Conservation (phyloP, 2,329 filamentous ascomycete species). For the Elsinoe batatas region DNA sequence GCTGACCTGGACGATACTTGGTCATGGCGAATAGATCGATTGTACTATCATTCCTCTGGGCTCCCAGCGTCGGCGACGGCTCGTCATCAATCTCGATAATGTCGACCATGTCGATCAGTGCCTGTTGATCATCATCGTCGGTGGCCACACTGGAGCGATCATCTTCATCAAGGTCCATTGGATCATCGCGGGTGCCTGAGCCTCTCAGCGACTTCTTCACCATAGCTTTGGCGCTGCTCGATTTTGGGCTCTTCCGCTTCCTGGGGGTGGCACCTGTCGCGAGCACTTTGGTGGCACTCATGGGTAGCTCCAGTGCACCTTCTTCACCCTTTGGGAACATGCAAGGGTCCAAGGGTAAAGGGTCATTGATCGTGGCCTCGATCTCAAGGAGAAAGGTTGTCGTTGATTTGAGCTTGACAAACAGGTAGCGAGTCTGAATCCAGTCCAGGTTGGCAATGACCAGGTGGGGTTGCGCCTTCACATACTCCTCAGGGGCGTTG, state of each 20-base stretch:
- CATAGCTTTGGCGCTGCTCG: slow-evolving; percentile 15
- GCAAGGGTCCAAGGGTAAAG: slow-evolving; percentile 32
- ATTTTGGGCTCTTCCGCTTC: slow-evolving; percentile 15
- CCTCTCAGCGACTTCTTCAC: slow-evolving; percentile 23
- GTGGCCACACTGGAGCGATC: slow-evolving; percentile 39
- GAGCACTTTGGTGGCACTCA: slow-evolving; percentile 41
- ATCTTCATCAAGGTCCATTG: slow-evolving; percentile 15
- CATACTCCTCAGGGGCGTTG: slow-evolving; percentile 58
- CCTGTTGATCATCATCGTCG: slow-evolving; percentile 37
- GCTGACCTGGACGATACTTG: slow-evolving; percentile 57
- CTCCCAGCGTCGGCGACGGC: background rate
- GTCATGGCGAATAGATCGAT: slow-evolving; percentile 30
- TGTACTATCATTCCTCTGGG: slow-evolving; percentile 3
- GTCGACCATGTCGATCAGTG: slow-evolving; percentile 26
- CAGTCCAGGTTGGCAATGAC: slow-evolving; percentile 70
- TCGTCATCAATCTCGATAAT: slow-evolving; percentile 3
- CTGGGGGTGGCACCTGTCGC: background rate
- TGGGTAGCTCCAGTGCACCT: slow-evolving; percentile 40
- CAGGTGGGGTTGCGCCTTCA: slow-evolving; percentile 47
- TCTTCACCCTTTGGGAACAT: slow-evolving; percentile 34
- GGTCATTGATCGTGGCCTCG: slow-evolving; percentile 19
- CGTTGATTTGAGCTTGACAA: slow-evolving; percentile 40
- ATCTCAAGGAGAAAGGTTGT: slow-evolving; percentile 11
- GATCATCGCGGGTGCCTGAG: slow-evolving; percentile 24
- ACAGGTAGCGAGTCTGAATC: slow-evolving; percentile 83